Conservation (phyloP, 805 yeast species). For the Sporopachydermia lactativora region DNA sequence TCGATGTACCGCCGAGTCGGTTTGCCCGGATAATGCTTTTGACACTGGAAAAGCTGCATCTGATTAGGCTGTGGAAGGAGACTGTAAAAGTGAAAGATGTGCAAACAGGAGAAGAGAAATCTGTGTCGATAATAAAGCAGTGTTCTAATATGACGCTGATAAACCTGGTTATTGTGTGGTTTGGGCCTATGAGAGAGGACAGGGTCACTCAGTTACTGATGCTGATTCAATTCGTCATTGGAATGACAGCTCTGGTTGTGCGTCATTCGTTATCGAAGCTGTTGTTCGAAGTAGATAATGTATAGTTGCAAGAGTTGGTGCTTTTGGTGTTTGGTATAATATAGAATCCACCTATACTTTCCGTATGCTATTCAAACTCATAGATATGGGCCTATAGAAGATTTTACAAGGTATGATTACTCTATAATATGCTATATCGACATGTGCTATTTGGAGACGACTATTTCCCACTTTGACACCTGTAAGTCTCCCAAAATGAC, state of each 20-base stretch:
- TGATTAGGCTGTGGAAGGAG: slow-evolving; percentile 32
- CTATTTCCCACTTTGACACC: no score
- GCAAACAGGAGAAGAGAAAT: slow-evolving; percentile 13
- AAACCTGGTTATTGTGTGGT: slow-evolving; percentile 68
- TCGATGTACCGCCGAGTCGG: slow-evolving; percentile 15
- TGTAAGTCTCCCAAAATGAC: slow-evolving; percentile 21
- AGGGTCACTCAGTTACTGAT: slow-evolving; percentile 47
- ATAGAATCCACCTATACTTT: neutral
- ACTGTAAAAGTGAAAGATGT: slow-evolving; percentile 14
- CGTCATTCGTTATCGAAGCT: slow-evolving; percentile 81
- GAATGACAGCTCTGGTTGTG: slow-evolving; percentile 47
- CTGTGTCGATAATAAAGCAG: slow-evolving; percentile 17
- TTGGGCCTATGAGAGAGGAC: slow-evolving; percentile 87
- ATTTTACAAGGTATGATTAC: no score
- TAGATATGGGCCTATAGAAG: no score
- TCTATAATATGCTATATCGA: no score
- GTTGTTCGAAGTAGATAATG: slow-evolving; percentile 81
- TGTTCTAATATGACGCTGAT: slow-evolving; percentile 82
- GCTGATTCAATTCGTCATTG: slow-evolving; percentile 47
- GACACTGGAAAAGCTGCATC: slow-evolving; percentile 30
- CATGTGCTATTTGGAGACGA: no score
- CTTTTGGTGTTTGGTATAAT: neutral
- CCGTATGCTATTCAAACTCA: no score
- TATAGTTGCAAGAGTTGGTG: slow-evolving; percentile 18
- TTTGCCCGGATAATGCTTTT: slow-evolving; percentile 21